Base-by-base conservation (phyloP, 257 asterid genomes). In the Nicotiana knightiana region DNA sequence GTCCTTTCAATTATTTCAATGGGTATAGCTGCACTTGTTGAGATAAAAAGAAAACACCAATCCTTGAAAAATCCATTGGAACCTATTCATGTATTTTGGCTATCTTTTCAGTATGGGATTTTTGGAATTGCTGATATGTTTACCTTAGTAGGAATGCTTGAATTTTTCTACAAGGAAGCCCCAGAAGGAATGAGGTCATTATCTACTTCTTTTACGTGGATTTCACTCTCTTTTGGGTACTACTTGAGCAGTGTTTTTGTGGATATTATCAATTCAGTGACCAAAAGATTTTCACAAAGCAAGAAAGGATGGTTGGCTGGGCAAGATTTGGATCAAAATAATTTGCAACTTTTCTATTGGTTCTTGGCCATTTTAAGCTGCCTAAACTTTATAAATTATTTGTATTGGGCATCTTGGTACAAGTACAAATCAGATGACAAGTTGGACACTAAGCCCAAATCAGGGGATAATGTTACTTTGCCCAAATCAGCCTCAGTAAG, bases 101-200 rank as follows among this genome's bases (percentile, higher is more conserved):
- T 93, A 2, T 81, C 93, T 0, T 88, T 90, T 53, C 97, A 93
- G 64, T 92, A 92, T 8, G 94, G 92, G 0, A 79, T 93, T 0
- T 90, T 92, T 11, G 97, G 97, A n/a, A 82, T 91, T 30, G 97
- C 97, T 1, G 95, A 93, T 43, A 90, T 93, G 93, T 92, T 92
- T 43, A 87, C 97, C 0, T 65, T 93, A 51, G 92, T 91, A 5
- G 97, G 97, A 13, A 76, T 90, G 79, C 21, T 93, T 84, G 97
- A 92, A 67, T 92, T 93, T 65, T 93, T 92, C 78, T 93, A 92
- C 65, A 89, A 82, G 32, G 97, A 93, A 64, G 97, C 97, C 0
- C 97, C 97, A 0, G 54, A 67, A 0, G 91, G 97, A 71, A 93
- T 93, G 97, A 90, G 91, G 75, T 91, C 97, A 3, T 88, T 93